Evolutionary conservation across 768 basidiomycete genomes (phyloP), one percentile per base, ranked within the genome.

Genomic region (Phlegmacium glaucopus): DNA sequence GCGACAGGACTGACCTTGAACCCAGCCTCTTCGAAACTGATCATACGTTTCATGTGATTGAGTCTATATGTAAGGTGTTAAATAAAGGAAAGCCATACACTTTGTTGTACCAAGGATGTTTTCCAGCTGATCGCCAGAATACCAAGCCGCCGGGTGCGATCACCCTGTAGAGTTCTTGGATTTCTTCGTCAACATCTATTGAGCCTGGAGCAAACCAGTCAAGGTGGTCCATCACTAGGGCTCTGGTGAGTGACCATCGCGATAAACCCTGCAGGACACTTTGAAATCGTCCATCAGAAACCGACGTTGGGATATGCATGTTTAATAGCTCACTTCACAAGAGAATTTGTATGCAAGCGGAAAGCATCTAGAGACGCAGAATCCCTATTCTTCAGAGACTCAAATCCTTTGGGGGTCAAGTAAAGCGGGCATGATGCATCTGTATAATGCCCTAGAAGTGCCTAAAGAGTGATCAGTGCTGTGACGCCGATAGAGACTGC

Each of bases 141-240:
- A 85, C 77, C 44, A 76, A 68, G 0, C 87, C 87, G 0, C 79
- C 81, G 0, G 72, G 61, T 0, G 73, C 66, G n/a, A 86, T 61
- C 1, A 80, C 83, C 1, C 82, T 70, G 42, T 71, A 66, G 39
- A 86, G 72, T 53, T 84, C 76, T 1, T 60, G 55, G 15, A 83
- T 70, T 58, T 87, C 83, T 29, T 75, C 72, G 29, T 80, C 75
- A 1, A 71, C 65, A 8, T 76, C 72, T 32, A 62, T 61, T 12
- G 75, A 68, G 3, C 74, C 72, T 0, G 79, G 78, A 0, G 72
- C 53, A 44, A 80, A 78, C 72, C 77, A 80, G 53, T 83, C 82
- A 41, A 85, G 71, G 41, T 82, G 80, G 61, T 88, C 86, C 86
- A 87, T 87, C 47, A 87, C 71, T 25, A 87, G 74, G 9, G 78